Conservation (phyloP, 495 filamentous ascomycete genomes). For the Hypoxylon intermedium region DNA sequence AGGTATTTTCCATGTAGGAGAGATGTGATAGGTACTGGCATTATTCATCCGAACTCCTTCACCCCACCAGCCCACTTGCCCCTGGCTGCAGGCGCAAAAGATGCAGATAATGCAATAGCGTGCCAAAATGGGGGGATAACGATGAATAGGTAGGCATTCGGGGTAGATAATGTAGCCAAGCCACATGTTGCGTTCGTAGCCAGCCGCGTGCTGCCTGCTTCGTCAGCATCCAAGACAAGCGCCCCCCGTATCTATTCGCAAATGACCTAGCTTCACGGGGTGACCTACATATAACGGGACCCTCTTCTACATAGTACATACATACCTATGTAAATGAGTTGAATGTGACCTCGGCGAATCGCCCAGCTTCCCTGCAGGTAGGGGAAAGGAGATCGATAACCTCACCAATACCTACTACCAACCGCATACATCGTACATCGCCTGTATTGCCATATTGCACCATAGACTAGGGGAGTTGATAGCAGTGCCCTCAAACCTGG, state of each 20-base stretch:
- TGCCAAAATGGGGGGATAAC: slow-evolving; percentile 25
- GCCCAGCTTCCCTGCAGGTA: slow-evolving; percentile 15
- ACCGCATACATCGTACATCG: slow-evolving; percentile 16
- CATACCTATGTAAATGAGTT: too few relatives aligned
- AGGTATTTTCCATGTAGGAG: slow-evolving; percentile 28
- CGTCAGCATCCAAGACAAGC: slow-evolving; percentile 37
- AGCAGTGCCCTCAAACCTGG: neutral
- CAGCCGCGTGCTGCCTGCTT: slow-evolving; percentile 33
- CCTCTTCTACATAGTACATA: slow-evolving; percentile 24
- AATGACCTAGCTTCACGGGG: slow-evolving; percentile 34
- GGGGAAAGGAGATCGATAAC: slow-evolving; percentile 13
- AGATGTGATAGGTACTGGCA: slow-evolving; percentile 39
- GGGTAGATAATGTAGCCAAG: slow-evolving; percentile 30
- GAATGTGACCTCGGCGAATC: slow-evolving; percentile 32
- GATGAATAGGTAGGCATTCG: slow-evolving; percentile 37
- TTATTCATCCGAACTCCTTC: slow-evolving; percentile 31
- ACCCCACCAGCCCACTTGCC: slow-evolving; percentile 21
- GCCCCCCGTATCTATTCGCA: slow-evolving; percentile 18
- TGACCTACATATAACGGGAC: slow-evolving; percentile 27
- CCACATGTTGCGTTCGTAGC: slow-evolving; percentile 22
- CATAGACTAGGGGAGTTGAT: slow-evolving; percentile 6
- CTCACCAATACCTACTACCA: slow-evolving; percentile 1
- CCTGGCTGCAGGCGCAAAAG: slow-evolving; percentile 27
- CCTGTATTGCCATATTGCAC: slow-evolving; percentile 14
- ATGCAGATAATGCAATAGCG: slow-evolving; percentile 12